phyloP scores from a whole-genome alignment of 305 asterid species.

The Caryopteris hybrid region DNA sequence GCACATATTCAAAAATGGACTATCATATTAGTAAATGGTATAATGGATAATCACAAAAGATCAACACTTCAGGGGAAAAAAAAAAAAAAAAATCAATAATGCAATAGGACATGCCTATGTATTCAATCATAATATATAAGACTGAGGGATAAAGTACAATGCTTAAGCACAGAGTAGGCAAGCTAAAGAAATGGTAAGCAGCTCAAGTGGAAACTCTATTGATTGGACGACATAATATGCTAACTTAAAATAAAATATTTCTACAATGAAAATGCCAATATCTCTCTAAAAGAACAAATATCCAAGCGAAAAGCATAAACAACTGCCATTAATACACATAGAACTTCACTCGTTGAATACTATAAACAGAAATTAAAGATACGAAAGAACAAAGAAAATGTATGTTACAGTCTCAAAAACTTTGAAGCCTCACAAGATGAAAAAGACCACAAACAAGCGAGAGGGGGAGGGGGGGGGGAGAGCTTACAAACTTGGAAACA shows the following conservation, averaged over 20 bases:
- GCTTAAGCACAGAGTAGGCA: conserved; percentile 1
- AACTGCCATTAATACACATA: not conserved
- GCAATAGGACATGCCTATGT: not conserved
- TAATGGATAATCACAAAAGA: conserved; percentile 1
- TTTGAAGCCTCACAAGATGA: conserved; percentile 6
- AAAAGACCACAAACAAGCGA: not conserved
- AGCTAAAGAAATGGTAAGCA: not conserved
- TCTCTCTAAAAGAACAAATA: not conserved
- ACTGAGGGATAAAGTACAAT: not conserved
- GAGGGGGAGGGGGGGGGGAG: conserved; percentile 2
- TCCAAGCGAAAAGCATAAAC: not conserved
- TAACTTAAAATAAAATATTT: not conserved
- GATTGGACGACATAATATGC: not conserved
- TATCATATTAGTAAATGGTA: conserved; percentile 19
- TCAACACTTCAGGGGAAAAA: conserved; percentile 1
- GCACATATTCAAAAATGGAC: conserved; percentile 25
- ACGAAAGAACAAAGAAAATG: not conserved
- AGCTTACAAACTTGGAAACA: conserved; percentile 60
- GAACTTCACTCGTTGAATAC: not conserved
- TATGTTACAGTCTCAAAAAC: not conserved
- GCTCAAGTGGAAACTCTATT: conserved; percentile 1
- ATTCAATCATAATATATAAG: not conserved
- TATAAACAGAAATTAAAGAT: not conserved
- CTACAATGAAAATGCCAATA: conserved; percentile 3
- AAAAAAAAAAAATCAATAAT: conserved; percentile 5